phyloP scores from a whole-genome alignment of 192 early-diverging fungal species.

The Coemansia sp. region DNA sequence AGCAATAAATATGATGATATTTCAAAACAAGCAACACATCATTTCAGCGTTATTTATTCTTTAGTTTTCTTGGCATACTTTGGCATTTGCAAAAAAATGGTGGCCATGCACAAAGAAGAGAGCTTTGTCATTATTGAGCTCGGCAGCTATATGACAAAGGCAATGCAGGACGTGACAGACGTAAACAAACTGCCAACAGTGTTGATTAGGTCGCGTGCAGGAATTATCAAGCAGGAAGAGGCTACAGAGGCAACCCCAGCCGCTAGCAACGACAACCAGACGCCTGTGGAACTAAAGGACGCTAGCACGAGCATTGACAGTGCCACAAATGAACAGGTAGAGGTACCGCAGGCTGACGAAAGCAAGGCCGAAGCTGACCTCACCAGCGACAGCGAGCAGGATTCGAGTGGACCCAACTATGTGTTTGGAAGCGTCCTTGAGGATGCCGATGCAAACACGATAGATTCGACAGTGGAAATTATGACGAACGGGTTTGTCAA shows the following conservation, averaged over 20 bases:
- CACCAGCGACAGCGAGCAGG: slow-evolving; percentile 4
- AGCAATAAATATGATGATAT: background rate
- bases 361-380: background rate
- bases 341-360: background rate
- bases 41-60: background rate
- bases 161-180: slow-evolving; percentile 72
- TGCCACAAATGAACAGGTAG: background rate
- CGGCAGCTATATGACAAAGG: slow-evolving; percentile 76
- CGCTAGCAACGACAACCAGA: background rate
- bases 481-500: slow-evolving; percentile 61
- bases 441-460: slow-evolving; percentile 18
- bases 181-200: slow-evolving; percentile 70
- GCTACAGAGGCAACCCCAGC: too few species aligned
- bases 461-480: slow-evolving; percentile 52
- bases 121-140: slow-evolving; percentile 86
- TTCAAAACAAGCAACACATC: background rate
- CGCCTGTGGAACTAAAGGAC: background rate
- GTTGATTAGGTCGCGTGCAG: slow-evolving; percentile 49
- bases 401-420: slow-evolving; percentile 31
- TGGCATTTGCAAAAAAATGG: slow-evolving; percentile 19
- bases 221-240: slow-evolving; percentile 19
- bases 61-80: background rate
- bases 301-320: background rate
- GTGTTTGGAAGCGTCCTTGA: slow-evolving; percentile 49
- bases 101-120: slow-evolving; percentile 61